Conservation (phyloP, 257 asterid genomes). For the Rubia yunnanensis region DNA sequence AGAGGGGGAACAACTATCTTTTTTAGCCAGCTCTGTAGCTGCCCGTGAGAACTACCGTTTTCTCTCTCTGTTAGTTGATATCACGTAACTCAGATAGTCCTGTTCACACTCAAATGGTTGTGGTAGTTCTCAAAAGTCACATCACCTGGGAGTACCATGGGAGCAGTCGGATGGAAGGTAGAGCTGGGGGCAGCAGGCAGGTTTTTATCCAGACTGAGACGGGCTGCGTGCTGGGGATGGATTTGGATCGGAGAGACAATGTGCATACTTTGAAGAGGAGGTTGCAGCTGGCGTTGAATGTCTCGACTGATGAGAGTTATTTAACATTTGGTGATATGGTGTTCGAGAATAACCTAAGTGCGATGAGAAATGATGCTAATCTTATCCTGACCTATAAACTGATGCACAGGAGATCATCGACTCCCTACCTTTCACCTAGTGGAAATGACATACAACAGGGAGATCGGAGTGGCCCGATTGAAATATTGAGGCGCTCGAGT, state of each 20-base stretch:
- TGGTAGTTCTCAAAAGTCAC: conserved; percentile 66
- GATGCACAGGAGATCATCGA: conserved; percentile 89
- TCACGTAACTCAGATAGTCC: conserved; percentile 78
- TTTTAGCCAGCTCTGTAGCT: conserved; percentile 47
- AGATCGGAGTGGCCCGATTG: conserved; percentile 78
- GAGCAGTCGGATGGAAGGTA: conserved; percentile 52
- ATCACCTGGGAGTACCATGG: conserved; percentile 66
- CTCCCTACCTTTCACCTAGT: conserved; percentile 92
- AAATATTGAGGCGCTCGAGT: conserved; percentile 58
- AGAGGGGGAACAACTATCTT: conserved; percentile 43
- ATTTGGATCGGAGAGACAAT: conserved; percentile 73
- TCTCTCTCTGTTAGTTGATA: conserved; percentile 43
- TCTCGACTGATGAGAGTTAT: conserved; percentile 83
- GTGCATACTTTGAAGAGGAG: conserved; percentile 87
- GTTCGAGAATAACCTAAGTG: conserved; percentile 78
- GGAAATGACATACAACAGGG: conserved; percentile 70
- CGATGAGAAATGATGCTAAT: conserved; percentile 73
- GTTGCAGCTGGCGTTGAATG: conserved; percentile 68
- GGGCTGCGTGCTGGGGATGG: conserved; percentile 92
- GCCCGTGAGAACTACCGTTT: conserved; percentile 30
- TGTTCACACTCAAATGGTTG: conserved; percentile 93
- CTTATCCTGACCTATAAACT: conserved; percentile 67
- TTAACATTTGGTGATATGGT: conserved; percentile 79
- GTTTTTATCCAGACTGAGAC: conserved; percentile 89
- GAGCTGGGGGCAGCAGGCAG: conserved; percentile 50